These are phyloP conservation scores for Nakazawaea populi DNA, from an alignment of 805 yeast genomes.

Conservation along the genomic window DNA sequence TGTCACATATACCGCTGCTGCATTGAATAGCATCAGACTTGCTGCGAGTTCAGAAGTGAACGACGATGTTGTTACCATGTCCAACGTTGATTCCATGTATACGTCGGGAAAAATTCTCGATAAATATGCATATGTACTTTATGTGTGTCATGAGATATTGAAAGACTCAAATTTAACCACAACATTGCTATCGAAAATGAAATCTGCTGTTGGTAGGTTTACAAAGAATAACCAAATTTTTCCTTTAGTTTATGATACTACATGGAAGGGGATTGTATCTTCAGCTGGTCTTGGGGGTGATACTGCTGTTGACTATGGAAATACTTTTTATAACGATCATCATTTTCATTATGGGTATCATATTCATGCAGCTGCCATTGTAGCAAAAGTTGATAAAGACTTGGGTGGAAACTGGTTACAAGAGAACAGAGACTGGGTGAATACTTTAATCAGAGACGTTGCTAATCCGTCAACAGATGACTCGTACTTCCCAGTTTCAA, in stretches of 20 bases:
- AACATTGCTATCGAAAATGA: constrained; percentile 49
- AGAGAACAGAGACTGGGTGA: constrained; percentile 49
- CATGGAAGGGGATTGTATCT: constrained; percentile 76
- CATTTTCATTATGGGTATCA: constrained; percentile 86
- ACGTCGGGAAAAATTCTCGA: constrained; percentile 84
- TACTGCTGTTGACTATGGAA: constrained; percentile 51
- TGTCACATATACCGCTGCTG: constrained; percentile 16
- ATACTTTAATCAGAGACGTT: constrained; percentile 57
- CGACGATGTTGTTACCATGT: constrained; percentile 37
- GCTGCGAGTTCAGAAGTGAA: constrained; percentile 33
- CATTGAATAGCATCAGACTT: constrained; percentile 16
- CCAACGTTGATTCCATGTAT: constrained; percentile 51
- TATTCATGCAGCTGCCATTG: constrained; percentile 75
- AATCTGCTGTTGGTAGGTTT: constrained; percentile 65
- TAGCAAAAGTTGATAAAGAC: constrained; percentile 56
- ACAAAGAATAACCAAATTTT: constrained; percentile 59
- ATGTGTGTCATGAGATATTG: constrained; percentile 63
- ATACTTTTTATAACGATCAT: constrained; percentile 77
- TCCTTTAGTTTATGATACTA: constrained; percentile 74
- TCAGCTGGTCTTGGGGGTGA: constrained; percentile 45
- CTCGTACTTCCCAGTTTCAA: constrained; percentile 52
- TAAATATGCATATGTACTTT: constrained; percentile 83
- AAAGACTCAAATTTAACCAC: constrained; percentile 47
- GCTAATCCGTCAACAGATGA: constrained; percentile 55
- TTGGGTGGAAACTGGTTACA: constrained; percentile 48